phyloP scores from a whole-genome alignment of 768 basidiomycete species.

The Sarcodon sp. region DNA sequence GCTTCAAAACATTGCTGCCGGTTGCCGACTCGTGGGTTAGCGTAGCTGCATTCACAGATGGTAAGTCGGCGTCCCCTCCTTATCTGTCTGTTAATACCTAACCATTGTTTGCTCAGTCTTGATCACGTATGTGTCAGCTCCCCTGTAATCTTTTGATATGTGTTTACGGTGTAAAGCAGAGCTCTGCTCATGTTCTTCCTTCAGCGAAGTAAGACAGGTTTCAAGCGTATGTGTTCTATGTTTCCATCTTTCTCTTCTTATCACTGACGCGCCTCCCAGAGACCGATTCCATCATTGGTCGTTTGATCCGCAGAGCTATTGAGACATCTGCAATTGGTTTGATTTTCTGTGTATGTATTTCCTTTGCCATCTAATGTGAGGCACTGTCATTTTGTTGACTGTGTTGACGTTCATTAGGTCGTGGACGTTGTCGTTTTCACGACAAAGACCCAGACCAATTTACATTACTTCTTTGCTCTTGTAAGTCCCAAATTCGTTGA shows the following conservation, averaged over 20 bases:
- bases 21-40: conserved; percentile 18
- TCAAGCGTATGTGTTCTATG: neutral
- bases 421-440: neutral
- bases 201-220: neutral
- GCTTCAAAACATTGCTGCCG: conserved; percentile 14
- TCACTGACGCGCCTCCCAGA: neutral
- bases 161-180: neutral
- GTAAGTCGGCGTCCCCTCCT: no score
- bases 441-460: conserved; percentile 10
- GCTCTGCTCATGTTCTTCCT: neutral
- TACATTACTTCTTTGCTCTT: conserved; percentile 20
- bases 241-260: neutral
- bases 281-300: conserved; percentile 17
- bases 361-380: neutral
- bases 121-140: conserved; percentile 13
- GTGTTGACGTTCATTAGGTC: neutral
- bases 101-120: neutral
- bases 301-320: conserved; percentile 15
- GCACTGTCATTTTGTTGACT: neutral
- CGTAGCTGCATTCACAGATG: conserved; percentile 14
- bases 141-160: neutral
- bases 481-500: conserved; percentile 7
- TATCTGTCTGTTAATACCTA: no score
- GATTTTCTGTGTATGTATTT: conserved; percentile 18
- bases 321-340: conserved; percentile 19